Evolutionary conservation across 495 filamentous ascomycete species (phyloP).

Genomic region (Tetracladium marchalianum): DNA sequence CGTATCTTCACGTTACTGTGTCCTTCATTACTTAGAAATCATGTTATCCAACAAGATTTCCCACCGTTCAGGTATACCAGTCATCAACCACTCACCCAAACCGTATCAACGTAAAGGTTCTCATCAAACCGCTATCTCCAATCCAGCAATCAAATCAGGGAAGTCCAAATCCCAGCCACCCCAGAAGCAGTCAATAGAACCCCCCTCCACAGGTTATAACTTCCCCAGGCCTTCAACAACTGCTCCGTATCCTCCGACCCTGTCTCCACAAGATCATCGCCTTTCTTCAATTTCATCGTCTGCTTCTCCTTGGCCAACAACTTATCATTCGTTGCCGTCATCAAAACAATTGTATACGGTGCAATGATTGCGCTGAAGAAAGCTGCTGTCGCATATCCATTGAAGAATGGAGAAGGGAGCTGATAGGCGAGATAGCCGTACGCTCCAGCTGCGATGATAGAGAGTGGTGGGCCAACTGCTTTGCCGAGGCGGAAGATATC

Average conservation of each 20-base stretch:
- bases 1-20: too few relatives aligned
- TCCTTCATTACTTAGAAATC: too few relatives aligned
- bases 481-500: conserved; percentile 25
- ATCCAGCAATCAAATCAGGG: background rate
- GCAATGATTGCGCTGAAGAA: conserved; percentile 29
- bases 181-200: conserved; percentile 17
- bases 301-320: conserved; percentile 26
- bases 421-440: conserved; percentile 37
- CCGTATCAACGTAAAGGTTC: too few relatives aligned
- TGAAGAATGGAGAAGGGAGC: conserved; percentile 7
- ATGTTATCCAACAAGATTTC: too few relatives aligned
- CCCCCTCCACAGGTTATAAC: conserved; percentile 38
- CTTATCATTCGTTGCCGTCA: conserved; percentile 32
- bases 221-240: conserved; percentile 45
- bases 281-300: conserved; percentile 18
- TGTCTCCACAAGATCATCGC: conserved; percentile 23
- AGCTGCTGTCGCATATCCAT: conserved; percentile 31
- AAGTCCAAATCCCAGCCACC: conserved; percentile 8
- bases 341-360: conserved; percentile 39
- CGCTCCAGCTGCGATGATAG: conserved; percentile 21
- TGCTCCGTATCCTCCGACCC: conserved; percentile 32
- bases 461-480: conserved; percentile 22
- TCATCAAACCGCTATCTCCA: too few relatives aligned
- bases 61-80: too few relatives aligned
- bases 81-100: too few relatives aligned